phyloP scores from a whole-genome alignment of 129 eudicot species.

The Arctium minus region DNA sequence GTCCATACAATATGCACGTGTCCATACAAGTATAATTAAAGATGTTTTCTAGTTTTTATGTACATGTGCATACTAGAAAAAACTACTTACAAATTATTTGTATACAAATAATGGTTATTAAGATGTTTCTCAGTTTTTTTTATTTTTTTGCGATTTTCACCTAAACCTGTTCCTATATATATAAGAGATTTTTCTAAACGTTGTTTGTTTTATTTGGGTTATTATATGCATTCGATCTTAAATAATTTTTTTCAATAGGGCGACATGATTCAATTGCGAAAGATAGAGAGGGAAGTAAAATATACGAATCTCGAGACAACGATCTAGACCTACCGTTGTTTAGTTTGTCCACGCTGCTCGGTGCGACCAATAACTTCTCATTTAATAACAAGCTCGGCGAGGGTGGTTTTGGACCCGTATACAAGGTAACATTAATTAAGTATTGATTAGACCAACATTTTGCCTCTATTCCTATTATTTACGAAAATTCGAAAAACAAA shows the following conservation, averaged over 20 bases:
- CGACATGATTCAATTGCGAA: background rate
- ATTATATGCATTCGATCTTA: background rate
- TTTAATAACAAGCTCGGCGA: conserved; percentile 12
- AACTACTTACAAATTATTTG: no score
- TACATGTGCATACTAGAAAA: no score
- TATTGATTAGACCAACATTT: background rate
- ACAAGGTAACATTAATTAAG: conserved; percentile 6
- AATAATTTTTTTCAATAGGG: background rate
- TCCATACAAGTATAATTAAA: no score
- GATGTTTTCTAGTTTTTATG: no score
- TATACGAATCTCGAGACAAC: background rate
- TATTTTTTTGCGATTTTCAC: no score
- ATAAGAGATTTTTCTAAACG: background rate
- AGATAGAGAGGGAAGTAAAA: background rate
- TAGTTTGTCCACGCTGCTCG: background rate
- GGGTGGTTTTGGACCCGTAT: conserved; percentile 29
- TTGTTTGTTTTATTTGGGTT: background rate
- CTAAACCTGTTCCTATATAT: no score
- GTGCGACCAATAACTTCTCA: conserved; percentile 24
- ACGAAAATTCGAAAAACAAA: background rate
- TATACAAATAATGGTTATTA: no score
- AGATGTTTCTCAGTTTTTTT: no score
- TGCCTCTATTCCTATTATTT: background rate
- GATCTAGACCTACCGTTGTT: conserved; percentile 9
- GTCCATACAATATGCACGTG: no score